phyloP scores from a whole-genome alignment of 2,329 filamentous ascomycete genomes.

The Aspergillus novofumigatus region DNA sequence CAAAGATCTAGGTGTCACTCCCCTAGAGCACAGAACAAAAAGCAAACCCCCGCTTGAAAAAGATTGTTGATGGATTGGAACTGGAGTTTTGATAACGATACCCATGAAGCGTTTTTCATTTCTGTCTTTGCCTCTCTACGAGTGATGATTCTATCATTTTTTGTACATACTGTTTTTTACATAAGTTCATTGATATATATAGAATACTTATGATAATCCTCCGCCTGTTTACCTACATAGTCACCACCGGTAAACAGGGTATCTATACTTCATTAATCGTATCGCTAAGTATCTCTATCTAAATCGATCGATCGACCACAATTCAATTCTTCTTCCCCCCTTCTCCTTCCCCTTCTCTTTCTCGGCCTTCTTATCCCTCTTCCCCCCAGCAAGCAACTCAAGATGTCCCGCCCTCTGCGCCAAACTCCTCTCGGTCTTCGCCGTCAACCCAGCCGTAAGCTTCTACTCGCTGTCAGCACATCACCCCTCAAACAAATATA shows the following conservation, averaged over 20 bases:
- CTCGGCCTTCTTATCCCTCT: conserved; percentile 52
- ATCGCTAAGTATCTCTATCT: neutral
- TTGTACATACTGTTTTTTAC: neutral
- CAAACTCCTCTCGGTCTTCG: conserved; percentile 63
- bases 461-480: conserved; percentile 41
- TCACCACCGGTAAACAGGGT: conserved; percentile 6
- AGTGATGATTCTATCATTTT: conserved; percentile 20
- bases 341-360: conserved; percentile 33
- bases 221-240: neutral
- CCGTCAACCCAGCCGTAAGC: conserved; percentile 58
- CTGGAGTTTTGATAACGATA: conserved; percentile 29
- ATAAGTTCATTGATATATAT: neutral
- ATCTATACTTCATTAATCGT: conserved; percentile 14
- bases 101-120: conserved; percentile 26
- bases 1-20: conserved; percentile 19
- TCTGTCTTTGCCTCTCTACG: conserved; percentile 16
- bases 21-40: neutral
- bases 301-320: neutral
- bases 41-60: conserved; percentile 1
- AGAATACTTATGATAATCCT: neutral
- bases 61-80: conserved; percentile 20
- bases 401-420: conserved; percentile 66
- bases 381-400: conserved; percentile 63
- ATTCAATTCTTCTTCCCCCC: conserved; percentile 22
- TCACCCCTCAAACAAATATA: neutral